Percentiles rank a stretch among this genome's conserved stretches.
These are phyloP conservation scores for Austroboletus olivaceoglutinosus DNA, from an alignment of 1,284 basidiomycete genomes.

Conservation along the genomic window DNA sequence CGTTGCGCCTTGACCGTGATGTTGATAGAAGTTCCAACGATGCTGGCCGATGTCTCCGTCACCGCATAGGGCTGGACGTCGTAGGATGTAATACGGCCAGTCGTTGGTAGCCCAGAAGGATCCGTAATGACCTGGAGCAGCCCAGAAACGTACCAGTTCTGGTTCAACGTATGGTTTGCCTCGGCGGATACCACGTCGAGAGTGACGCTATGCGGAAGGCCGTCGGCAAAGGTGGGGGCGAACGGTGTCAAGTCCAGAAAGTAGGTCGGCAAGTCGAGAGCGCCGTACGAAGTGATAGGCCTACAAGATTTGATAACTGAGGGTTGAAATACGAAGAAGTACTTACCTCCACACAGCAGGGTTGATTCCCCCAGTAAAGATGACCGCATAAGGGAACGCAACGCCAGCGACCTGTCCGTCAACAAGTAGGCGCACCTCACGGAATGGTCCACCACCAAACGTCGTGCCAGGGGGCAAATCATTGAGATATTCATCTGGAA, in stretches of 20 bases:
- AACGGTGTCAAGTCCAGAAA: conserved; percentile 79
- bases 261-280: conserved; percentile 76
- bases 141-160: conserved; percentile 78
- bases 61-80: conserved; percentile 55
- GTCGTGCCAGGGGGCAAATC: conserved; percentile 54
- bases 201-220: conserved; percentile 62
- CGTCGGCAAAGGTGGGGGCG: conserved; percentile 68
- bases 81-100: conserved; percentile 62
- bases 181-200: conserved; percentile 75
- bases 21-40: conserved; percentile 42
- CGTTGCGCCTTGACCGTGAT: conserved; percentile 48
- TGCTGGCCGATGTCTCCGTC: conserved; percentile 47
- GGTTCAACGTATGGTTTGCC: conserved; percentile 58
- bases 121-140: conserved; percentile 69
- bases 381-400: conserved; percentile 73
- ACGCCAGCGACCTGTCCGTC: conserved; percentile 73
- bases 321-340: background rate
- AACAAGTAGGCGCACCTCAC: conserved; percentile 76
- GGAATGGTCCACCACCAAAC: conserved; percentile 67
- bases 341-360: conserved; percentile 69
- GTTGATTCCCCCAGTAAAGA: conserved; percentile 80
- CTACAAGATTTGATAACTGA: conserved; percentile 33
- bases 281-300: conserved; percentile 76
- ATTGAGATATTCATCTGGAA: conserved; percentile 56
- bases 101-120: conserved; percentile 59